These are phyloP conservation scores for Eucommia ulmoides DNA, from an alignment of 257 asterid species.

Conservation along the genomic window DNA sequence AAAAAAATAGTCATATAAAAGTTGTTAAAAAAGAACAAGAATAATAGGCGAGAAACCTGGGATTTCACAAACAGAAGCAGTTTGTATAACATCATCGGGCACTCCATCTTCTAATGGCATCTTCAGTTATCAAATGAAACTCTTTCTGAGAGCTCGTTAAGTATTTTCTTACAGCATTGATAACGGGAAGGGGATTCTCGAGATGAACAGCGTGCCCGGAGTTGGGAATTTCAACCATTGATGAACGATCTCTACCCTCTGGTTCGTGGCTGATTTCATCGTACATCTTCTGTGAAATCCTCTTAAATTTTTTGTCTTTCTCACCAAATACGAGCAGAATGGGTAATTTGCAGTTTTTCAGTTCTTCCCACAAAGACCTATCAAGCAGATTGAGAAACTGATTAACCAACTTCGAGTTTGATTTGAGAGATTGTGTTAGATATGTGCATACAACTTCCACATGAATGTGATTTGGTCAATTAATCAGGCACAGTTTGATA, in stretches of 20 bases:
- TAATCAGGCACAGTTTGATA: too few relatives aligned
- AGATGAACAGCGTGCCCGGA: constrained; percentile 92
- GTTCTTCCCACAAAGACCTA: constrained; percentile 84
- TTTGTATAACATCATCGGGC: too few relatives aligned
- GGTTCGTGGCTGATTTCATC: constrained; percentile 19
- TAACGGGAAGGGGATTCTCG: constrained; percentile 79
- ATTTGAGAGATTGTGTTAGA: too few relatives aligned
- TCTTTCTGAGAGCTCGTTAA: constrained; percentile 4
- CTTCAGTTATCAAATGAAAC: too few relatives aligned
- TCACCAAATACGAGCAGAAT: constrained; percentile 73
- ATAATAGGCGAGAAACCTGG: too few relatives aligned
- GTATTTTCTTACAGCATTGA: constrained; percentile 50
- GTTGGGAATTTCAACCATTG: constrained; percentile 45
- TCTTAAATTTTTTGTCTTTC: constrained; percentile 66
- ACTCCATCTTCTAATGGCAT: too few relatives aligned
- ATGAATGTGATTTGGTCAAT: too few relatives aligned
- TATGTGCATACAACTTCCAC: too few relatives aligned
- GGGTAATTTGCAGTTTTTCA: constrained; percentile 55
- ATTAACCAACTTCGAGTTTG: neutral
- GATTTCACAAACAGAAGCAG: too few relatives aligned
- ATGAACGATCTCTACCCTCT: constrained; percentile 8
- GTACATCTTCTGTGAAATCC: constrained; percentile 47
- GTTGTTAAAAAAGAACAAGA: too few relatives aligned
- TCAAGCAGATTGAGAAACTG: constrained; percentile 1
- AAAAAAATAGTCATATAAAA: too few relatives aligned